Conservation (phyloP, 2,329 filamentous ascomycete genomes). For the Sarocladium strictum region DNA sequence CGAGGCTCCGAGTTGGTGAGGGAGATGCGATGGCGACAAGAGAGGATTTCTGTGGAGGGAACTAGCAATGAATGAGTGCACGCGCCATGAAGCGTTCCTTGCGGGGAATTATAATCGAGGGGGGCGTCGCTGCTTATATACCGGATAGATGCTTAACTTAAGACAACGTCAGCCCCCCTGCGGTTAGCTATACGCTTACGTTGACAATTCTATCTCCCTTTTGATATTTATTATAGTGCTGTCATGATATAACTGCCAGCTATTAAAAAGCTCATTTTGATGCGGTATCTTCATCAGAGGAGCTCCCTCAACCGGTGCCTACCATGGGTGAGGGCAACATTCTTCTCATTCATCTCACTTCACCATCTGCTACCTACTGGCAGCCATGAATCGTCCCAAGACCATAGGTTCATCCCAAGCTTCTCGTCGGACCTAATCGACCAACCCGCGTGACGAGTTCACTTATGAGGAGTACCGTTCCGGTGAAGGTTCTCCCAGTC, state of each 20-base stretch:
- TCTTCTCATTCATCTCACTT: not conserved
- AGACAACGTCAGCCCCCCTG: not conserved
- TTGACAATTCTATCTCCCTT: not conserved
- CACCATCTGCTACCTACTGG: not conserved
- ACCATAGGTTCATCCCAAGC: not conserved
- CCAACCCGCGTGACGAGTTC: not conserved
- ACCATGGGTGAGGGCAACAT: not conserved
- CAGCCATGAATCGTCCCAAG: not conserved
- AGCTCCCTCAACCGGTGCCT: not conserved
- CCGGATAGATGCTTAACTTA: not conserved
- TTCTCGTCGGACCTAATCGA: not conserved
- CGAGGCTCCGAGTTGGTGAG: not conserved
- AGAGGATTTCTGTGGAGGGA: not conserved
- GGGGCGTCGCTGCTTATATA: not conserved
- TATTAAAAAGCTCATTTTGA: not conserved
- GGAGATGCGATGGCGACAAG: not conserved
- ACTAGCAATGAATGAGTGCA: not conserved
- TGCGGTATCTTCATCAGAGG: not conserved
- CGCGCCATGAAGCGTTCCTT: not conserved
- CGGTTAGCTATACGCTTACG: not conserved
- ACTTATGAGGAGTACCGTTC: not conserved
- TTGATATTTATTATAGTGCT: not conserved
- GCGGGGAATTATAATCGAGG: not conserved
- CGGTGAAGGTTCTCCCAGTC: not conserved
- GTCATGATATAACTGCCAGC: not conserved